Base-by-base conservation (phyloP, 2,329 filamentous ascomycete genomes). In the Rutstroemia sp. region DNA sequence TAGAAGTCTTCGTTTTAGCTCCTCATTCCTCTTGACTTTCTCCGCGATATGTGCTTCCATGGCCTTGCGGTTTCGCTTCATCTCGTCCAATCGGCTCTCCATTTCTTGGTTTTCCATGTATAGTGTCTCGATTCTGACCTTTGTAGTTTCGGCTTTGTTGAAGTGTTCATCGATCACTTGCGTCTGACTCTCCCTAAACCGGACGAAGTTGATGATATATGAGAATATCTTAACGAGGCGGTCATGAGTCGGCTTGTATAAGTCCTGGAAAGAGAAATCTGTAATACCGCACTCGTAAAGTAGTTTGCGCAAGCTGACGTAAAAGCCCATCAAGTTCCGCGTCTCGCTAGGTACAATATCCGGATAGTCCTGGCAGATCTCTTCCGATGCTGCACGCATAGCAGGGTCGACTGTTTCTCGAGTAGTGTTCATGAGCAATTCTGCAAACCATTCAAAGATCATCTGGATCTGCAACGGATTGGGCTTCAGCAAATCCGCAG, bases 131-230 rank as follows among this genome's bases (percentile, higher is more conserved):
- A 97, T 96, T 60, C 88, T 84, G 52, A 86, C 78, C 73, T 96
- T 96, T 1, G 88, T 92, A 58, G 82, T 83, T 72, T 96, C 90
- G 12, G 88, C 83, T 66, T 89, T 92, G 76, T 96, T 94, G 75
- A 94, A 94, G 73, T 97, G 88, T 70, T 95, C 84, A 70, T 96
- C 92, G 61, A 97, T 96, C 30, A 94, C 84, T 40, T 78, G 77
- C 1, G 91, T 95, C 72, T 97, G 92, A 60, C 87, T 91, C 74
- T 96, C 92, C 65, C 94, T 88, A 74, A 97, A 99, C 53, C 94
- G 86, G 64, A 97, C 92, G 73, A 99, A 99, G 74, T 99, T 99
- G 77, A 99, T 99, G 61, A 97, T 82, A 73, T 96, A 96, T 62
- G 89, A 95, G 71, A 99, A 94, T 67, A 97, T 95, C 75, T 94